Evolutionary conservation across 2,329 filamentous ascomycete species (phyloP).

Genomic region (Apiospora malaysiana): DNA sequence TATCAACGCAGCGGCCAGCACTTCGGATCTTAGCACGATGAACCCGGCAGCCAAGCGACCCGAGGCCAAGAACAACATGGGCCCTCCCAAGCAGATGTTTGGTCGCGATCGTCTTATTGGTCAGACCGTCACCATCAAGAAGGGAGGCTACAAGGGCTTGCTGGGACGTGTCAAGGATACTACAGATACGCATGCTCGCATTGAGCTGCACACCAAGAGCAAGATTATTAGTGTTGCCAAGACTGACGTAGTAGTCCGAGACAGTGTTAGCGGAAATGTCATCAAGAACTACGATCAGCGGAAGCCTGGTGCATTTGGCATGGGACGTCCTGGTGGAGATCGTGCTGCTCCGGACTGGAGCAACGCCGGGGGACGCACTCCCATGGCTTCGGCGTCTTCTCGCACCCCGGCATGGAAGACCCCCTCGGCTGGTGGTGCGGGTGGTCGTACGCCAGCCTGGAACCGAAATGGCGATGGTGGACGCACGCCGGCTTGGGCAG

Average conservation of each 20-base stretch:
- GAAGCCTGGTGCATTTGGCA: slow-evolving; percentile 42
- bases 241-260: slow-evolving; percentile 82
- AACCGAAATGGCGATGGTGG: slow-evolving; percentile 60
- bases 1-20: slow-evolving; percentile 62
- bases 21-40: slow-evolving; percentile 86
- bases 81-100: slow-evolving; percentile 75
- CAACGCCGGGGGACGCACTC: slow-evolving; percentile 68
- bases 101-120: slow-evolving; percentile 84
- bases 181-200: slow-evolving; percentile 82
- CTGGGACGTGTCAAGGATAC: slow-evolving; percentile 96
- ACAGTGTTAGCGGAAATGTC: slow-evolving; percentile 78
- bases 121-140: slow-evolving; percentile 88
- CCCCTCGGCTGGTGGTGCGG: slow-evolving; percentile 62
- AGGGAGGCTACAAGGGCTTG: slow-evolving; percentile 89
- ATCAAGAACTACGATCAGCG: slow-evolving; percentile 70
- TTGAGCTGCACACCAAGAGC: slow-evolving; percentile 93
- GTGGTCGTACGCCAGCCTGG: slow-evolving; percentile 69
- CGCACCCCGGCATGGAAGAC: slow-evolving; percentile 80
- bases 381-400: slow-evolving; percentile 65
- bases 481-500: slow-evolving; percentile 74
- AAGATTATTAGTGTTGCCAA: slow-evolving; percentile 89
- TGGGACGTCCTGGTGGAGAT: slow-evolving; percentile 50
- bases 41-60: slow-evolving; percentile 85
- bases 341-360: slow-evolving; percentile 62
- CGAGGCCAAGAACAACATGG: slow-evolving; percentile 59